These are phyloP conservation scores for Colletotrichum destructivum DNA, from an alignment of 2,329 filamentous ascomycete species.

Conservation along the genomic window DNA sequence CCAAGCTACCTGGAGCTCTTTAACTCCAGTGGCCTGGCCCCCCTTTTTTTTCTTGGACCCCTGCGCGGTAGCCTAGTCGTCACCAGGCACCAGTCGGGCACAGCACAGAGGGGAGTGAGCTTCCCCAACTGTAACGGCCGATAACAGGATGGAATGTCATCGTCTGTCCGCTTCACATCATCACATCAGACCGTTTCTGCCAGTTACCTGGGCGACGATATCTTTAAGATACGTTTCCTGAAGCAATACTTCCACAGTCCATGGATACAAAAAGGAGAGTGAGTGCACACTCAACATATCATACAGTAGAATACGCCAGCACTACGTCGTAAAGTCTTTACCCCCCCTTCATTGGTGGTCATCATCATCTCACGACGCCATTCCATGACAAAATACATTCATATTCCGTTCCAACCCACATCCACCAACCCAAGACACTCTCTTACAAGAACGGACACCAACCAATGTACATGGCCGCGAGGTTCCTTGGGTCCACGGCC, in stretches of 20 bases:
- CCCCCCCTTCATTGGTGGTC: background rate
- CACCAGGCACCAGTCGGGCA: constrained; percentile 22
- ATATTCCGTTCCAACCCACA: background rate
- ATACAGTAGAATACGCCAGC: constrained; percentile 1
- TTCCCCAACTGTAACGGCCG: constrained; percentile 11
- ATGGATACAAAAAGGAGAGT: too few species aligned
- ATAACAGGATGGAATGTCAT: constrained; percentile 19
- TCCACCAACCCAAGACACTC: background rate
- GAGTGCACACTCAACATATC: too few species aligned
- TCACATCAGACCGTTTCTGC: background rate
- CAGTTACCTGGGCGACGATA: background rate
- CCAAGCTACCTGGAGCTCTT: constrained; percentile 18
- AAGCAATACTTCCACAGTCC: background rate
- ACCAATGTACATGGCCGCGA: constrained; percentile 97
- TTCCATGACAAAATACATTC: background rate
- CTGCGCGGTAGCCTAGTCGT: constrained; percentile 26
- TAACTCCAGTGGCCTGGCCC: background rate
- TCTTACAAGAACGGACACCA: constrained; percentile 78
- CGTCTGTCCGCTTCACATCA: background rate
- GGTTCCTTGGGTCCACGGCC: constrained; percentile 83
- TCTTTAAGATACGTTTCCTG: background rate
- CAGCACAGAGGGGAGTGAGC: background rate
- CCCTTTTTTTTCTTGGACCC: background rate
- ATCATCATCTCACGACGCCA: constrained; percentile 10
- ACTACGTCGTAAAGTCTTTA: background rate